phyloP scores from a whole-genome alignment of 345 rosid species.

The Stellera chamaejasme region DNA sequence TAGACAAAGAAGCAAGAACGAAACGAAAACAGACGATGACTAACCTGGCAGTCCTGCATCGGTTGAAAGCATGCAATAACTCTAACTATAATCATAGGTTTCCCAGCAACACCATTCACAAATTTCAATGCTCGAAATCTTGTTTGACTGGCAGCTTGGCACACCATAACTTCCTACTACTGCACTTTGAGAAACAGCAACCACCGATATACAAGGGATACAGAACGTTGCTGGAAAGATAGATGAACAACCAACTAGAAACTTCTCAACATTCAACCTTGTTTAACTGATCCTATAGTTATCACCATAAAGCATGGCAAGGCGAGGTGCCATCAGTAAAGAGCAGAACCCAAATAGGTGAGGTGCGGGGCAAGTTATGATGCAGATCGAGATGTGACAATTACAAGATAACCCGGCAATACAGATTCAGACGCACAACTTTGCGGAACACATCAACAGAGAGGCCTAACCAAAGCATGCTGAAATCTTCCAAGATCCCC shows the following conservation, averaged over 20 bases:
- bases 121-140: conserved; percentile 89
- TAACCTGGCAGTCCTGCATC: conserved; percentile 95
- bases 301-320: conserved; percentile 26
- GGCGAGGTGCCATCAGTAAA: conserved; percentile 41
- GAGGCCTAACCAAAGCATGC: conserved; percentile 59
- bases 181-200: conserved; percentile 8
- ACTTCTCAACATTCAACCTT: neutral
- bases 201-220: conserved; percentile 9
- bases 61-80: conserved; percentile 96
- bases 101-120: conserved; percentile 85
- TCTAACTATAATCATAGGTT: conserved; percentile 71
- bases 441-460: conserved; percentile 50
- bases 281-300: conserved; percentile 44
- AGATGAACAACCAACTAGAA: conserved; percentile 6
- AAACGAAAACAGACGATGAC: conserved; percentile 14
- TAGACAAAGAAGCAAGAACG: neutral
- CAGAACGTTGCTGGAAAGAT: conserved; percentile 4
- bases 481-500: conserved; percentile 21
- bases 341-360: neutral
- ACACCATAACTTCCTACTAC: conserved; percentile 78
- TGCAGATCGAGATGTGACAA: conserved; percentile 4
- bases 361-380: conserved; percentile 4
- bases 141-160: conserved; percentile 94
- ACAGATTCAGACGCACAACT: conserved; percentile 54
- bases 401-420: conserved; percentile 88